Base-by-base conservation (phyloP, 2,329 filamentous ascomycete species). In the Trichoderma sp. region DNA sequence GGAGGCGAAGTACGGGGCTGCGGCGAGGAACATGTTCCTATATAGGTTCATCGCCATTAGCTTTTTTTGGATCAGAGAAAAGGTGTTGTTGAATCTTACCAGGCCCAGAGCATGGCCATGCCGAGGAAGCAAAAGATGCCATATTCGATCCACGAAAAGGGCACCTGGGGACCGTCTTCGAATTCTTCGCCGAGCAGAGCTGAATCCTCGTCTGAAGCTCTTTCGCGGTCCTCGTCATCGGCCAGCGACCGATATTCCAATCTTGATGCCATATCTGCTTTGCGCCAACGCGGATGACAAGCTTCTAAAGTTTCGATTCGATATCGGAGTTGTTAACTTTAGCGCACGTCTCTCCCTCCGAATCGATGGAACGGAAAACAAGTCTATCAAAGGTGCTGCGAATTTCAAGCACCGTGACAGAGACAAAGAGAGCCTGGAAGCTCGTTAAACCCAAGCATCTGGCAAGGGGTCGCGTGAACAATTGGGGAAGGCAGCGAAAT, bases 21-120 rank as follows among this genome's bases (percentile, higher is more conserved):
- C 94, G 57, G 96, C 95, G 74, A 98, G 88, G 80, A 98, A 97
- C 95, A 97, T 97, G 83, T 98, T 98, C 93, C 93, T 95, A 73
- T 55, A 19, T 5, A 53, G 33, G 33, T 35, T 35, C 1, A 31
- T 0, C n/a, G 7, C 31, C 31, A 56, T 64, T 58, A 63, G 60
- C 47, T n/a, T n/a, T n/a, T n/a, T n/a, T 29, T 40, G 40, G 3
- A 31, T 31, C 6, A 7, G 29, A 31, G 29, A 5, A 43, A n/a
- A 1, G 11, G 62, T 4, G 21, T 2, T 10, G 53, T 56, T n/a
- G 40, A n/a, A 68, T 37, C 87, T 74, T 87, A 96, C 95, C 95
- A 98, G 68, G 95, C 94, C 95, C 95, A 98, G 56, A 98, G 86
- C 96, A 98, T 98, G 64, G 94, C 92, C 68, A 97, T 86, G 62